phyloP scores from a whole-genome alignment of 1,139 yeast genomes.

The Zygoascus sp. region DNA sequence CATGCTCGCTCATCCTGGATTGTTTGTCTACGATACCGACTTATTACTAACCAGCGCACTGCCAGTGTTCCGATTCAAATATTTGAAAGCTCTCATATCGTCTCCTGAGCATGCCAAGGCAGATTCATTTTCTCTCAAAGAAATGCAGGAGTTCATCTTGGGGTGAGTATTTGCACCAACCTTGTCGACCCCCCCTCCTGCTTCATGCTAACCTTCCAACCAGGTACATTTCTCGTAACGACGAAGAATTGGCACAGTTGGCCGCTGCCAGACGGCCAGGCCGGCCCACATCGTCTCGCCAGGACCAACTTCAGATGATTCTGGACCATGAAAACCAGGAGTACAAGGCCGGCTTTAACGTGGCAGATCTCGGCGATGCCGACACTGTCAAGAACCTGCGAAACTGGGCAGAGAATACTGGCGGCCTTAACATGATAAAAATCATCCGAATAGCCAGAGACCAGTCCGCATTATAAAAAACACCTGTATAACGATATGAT shows the following conservation, averaged over 20 bases:
- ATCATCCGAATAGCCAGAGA: conserved; percentile 33
- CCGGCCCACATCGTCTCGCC: conserved; percentile 75
- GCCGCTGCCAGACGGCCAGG: conserved; percentile 69
- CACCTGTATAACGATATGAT: neutral
- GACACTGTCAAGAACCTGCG: conserved; percentile 56
- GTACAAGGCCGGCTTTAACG: conserved; percentile 62
- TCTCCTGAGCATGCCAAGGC: conserved; percentile 30
- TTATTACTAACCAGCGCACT: too few species aligned
- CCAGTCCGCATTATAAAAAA: neutral
- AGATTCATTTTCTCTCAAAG: conserved; percentile 48
- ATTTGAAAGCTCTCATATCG: conserved; percentile 55
- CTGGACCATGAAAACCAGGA: conserved; percentile 56
- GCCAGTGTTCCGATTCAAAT: conserved; percentile 49
- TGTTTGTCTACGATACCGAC: too few species aligned
- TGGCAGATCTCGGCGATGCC: conserved; percentile 67
- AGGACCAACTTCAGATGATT: conserved; percentile 59
- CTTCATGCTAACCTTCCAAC: conserved; percentile 4
- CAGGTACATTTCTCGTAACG: conserved; percentile 58
- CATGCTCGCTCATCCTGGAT: too few species aligned
- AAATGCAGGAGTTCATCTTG: conserved; percentile 54
- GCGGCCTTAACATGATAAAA: conserved; percentile 67
- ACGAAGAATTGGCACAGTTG: conserved; percentile 62
- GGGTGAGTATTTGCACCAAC: neutral
- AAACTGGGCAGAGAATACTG: conserved; percentile 77
- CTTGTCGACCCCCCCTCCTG: neutral